Conservation (phyloP, 2,329 filamentous ascomycete genomes). For the Fusarium nematophilum region DNA sequence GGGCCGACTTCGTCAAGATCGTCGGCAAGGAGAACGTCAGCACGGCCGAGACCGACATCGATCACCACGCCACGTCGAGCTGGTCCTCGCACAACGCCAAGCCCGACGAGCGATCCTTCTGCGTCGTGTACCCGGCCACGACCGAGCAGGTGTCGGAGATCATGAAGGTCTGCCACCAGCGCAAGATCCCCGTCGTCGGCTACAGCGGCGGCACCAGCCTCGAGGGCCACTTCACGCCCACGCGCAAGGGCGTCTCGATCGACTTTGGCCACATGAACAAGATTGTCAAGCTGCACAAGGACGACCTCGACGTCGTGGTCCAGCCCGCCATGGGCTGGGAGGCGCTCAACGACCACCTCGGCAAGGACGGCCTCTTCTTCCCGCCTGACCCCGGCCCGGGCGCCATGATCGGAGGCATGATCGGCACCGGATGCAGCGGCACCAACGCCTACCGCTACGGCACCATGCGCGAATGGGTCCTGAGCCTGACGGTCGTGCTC, state of each 20-base stretch:
- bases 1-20: slow-evolving; percentile 74
- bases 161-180: slow-evolving; percentile 87
- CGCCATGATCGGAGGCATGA: slow-evolving; percentile 92
- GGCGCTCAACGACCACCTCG: slow-evolving; percentile 80
- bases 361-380: slow-evolving; percentile 83
- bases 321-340: slow-evolving; percentile 91
- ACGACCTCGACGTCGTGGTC: slow-evolving; percentile 80
- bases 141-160: slow-evolving; percentile 88
- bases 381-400: slow-evolving; percentile 91
- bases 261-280: slow-evolving; percentile 89
- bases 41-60: slow-evolving; percentile 66
- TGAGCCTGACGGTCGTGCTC: slow-evolving; percentile 86
- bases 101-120: slow-evolving; percentile 66
- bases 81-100: slow-evolving; percentile 70
- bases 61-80: slow-evolving; percentile 67
- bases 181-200: slow-evolving; percentile 85
- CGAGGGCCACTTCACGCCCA: slow-evolving; percentile 89
- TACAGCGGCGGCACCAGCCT: slow-evolving; percentile 91
- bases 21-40: slow-evolving; percentile 74
- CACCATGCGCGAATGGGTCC: slow-evolving; percentile 95
- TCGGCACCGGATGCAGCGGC: slow-evolving; percentile 78
- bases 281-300: slow-evolving; percentile 80
- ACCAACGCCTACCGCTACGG: slow-evolving; percentile 94
- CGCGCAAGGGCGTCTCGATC: slow-evolving; percentile 83
- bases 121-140: slow-evolving; percentile 79